A percentile compares a stretch with the other conserved stretches of the same genome.
phyloP scores from a whole-genome alignment of 2,329 filamentous ascomycete genomes.

The Grosmannia huntii region DNA sequence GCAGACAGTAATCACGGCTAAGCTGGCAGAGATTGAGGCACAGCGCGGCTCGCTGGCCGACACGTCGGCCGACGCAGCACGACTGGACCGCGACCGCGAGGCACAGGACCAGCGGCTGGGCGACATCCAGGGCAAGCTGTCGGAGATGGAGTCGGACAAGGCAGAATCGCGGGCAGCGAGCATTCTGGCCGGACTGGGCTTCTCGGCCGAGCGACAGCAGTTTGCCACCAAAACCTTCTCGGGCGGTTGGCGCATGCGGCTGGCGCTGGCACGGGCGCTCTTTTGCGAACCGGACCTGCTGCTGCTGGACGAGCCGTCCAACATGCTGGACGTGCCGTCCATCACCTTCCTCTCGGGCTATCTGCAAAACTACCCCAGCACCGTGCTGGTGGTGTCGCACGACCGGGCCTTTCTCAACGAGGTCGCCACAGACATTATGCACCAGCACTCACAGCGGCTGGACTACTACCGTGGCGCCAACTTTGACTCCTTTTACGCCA shows the following conservation, averaged over 20 bases:
- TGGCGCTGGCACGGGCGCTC: slow-evolving; percentile 84
- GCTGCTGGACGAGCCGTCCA: slow-evolving; percentile 96
- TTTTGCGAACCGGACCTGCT: slow-evolving; percentile 97
- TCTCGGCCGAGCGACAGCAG: slow-evolving; percentile 85
- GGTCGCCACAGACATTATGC: slow-evolving; percentile 96
- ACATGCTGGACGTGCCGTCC: slow-evolving; percentile 99
- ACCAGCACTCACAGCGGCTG: slow-evolving; percentile 91
- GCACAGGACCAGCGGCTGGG: slow-evolving; percentile 80
- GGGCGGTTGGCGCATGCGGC: slow-evolving; percentile 98
- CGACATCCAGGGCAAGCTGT: slow-evolving; percentile 81
- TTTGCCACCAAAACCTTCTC: slow-evolving; percentile 95
- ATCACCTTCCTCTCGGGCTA: slow-evolving; percentile 97
- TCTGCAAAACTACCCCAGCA: slow-evolving; percentile 86
- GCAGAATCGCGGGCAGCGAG: slow-evolving; percentile 90
- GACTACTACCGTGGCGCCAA: slow-evolving; percentile 99
- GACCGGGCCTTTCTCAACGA: slow-evolving; percentile 98
- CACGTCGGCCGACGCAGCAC: slow-evolving; percentile 78
- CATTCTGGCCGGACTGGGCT: slow-evolving; percentile 92
- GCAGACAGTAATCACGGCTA: slow-evolving; percentile 72
- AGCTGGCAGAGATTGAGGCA: slow-evolving; percentile 63
- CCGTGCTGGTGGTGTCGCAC: slow-evolving; percentile 92
- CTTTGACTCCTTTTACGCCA: slow-evolving; percentile 95
- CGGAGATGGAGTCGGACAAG: slow-evolving; percentile 99
- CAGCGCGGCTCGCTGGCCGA: slow-evolving; percentile 74
- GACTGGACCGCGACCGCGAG: slow-evolving; percentile 76